Evolutionary conservation across 305 asterid genomes (phyloP), one percentile per base, ranked within the genome.

Genomic region (Fraxinus velutina): DNA sequence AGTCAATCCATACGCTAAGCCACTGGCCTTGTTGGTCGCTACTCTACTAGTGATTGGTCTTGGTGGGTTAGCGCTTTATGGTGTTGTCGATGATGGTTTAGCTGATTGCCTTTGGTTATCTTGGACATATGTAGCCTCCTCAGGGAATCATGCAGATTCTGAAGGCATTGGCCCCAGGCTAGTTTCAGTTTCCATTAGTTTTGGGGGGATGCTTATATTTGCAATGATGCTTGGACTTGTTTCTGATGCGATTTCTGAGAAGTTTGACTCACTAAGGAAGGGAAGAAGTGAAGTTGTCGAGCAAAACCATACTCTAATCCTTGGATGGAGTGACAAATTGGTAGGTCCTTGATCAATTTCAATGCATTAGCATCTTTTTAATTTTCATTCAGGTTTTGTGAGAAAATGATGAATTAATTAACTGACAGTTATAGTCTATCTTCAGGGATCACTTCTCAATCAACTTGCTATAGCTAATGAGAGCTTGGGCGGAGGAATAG

Each of bases 141-240:
- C 97, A 2, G 97, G 97, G 83, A 94, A 90, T 85, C 98, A 94
- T 90, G 91, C 97, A 79, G 85, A 90, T 86, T 91, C 97, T 80
- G 96, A 90, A 85, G 97, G 96, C 87, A 70, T 90, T 13, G 96
- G 96, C 76, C 93, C 93, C 73, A 88, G 95, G 62, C 85, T 92
- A 81, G 98, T 92, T 71, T 92, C 97, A 1, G 95, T 94, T 79
- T 88, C 95, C 75, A 88, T 92, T 88, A 94, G 94, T 84, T 94
- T 92, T 13, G 97, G 98, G 84, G 98, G 98, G 84, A 94, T 94
- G 98, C 97, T 94, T 83, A 93, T 94, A 84, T 94, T 94, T 89
- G 97, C 97, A 72, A 94, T 94, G 98, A 93, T 94, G 97, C 98
- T 94, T 80, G 98, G 97, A 81, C 96, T 94, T 66, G 97, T 94